Conservation (phyloP, 805 yeast genomes). For the Yarrowia osloensis region DNA sequence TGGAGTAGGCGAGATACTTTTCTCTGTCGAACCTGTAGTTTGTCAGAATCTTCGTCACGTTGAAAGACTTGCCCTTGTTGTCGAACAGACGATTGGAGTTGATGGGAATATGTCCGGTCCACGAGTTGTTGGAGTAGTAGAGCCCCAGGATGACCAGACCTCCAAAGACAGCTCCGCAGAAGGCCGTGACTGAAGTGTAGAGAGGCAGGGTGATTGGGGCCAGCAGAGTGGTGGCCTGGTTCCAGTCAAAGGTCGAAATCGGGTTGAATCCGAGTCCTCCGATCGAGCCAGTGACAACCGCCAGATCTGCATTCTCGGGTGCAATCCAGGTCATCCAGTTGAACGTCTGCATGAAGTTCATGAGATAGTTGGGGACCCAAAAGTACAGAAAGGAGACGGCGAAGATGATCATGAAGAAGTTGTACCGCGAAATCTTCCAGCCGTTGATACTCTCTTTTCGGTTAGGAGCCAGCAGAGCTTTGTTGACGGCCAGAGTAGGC, state of each 20-base stretch:
- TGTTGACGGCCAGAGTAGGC: not conserved
- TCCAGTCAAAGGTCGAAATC: not conserved
- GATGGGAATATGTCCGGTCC: not conserved
- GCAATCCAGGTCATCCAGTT: not conserved
- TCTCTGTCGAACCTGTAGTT: not conserved
- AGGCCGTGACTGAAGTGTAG: not conserved
- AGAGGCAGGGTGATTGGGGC: not conserved
- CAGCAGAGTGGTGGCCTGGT: not conserved
- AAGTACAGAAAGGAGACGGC: not conserved
- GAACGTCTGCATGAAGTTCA: not conserved
- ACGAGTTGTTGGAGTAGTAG: not conserved
- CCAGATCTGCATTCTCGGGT: not conserved
- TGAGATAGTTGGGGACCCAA: not conserved
- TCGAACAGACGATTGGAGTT: not conserved
- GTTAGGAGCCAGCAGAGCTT: not conserved
- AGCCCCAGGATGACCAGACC: not conserved
- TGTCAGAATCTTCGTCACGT: not conserved
- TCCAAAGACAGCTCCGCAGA: not conserved
- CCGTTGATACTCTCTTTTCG: not conserved
- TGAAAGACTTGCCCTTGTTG: not conserved
- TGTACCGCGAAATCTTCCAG: not conserved
- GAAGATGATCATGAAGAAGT: not conserved
- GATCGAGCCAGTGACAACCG: not conserved
- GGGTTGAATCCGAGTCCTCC: not conserved
- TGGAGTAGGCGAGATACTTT: not conserved